These are phyloP conservation scores for Globisporangium emineosum DNA, from an alignment of 352 stramenopile species.

Conservation along the genomic window DNA sequence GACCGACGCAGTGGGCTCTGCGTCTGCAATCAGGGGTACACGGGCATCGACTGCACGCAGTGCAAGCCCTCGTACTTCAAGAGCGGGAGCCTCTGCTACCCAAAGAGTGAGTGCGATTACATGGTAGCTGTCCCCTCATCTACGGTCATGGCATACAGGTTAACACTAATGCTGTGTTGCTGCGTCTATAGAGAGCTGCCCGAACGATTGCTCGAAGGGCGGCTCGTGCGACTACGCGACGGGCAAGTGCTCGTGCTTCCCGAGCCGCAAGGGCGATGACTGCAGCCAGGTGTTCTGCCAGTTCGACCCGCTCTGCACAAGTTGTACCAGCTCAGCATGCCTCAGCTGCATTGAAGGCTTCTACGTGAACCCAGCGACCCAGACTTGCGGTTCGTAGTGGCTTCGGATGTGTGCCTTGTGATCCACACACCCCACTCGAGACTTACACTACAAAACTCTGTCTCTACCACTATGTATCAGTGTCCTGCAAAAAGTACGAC, in stretches of 20 bases:
- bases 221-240: constrained; percentile 89
- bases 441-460: not conserved
- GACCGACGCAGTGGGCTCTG: constrained; percentile 91
- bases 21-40: constrained; percentile 94
- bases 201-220: constrained; percentile 85
- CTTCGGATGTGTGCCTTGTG: not conserved
- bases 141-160: too few species aligned
- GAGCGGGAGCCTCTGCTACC: constrained; percentile 82
- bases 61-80: constrained; percentile 89
- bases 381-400: constrained; percentile 59
- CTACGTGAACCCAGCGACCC: constrained; percentile 63
- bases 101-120: constrained; percentile 50
- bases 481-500: constrained; percentile 85
- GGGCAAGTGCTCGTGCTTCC: constrained; percentile 76
- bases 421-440: not conserved
- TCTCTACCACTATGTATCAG: constrained; percentile 19
- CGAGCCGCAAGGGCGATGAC: constrained; percentile 71
- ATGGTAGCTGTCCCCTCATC: too few species aligned
- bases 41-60: constrained; percentile 82
- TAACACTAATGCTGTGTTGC: not conserved
- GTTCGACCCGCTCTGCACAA: constrained; percentile 85
- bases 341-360: constrained; percentile 86
- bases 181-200: constrained; percentile 56
- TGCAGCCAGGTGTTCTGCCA: constrained; percentile 70
- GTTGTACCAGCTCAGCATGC: constrained; percentile 81